Evolutionary conservation across 78 protist species (phyloP).

Genomic region (Creolimax fragrantissima): DNA sequence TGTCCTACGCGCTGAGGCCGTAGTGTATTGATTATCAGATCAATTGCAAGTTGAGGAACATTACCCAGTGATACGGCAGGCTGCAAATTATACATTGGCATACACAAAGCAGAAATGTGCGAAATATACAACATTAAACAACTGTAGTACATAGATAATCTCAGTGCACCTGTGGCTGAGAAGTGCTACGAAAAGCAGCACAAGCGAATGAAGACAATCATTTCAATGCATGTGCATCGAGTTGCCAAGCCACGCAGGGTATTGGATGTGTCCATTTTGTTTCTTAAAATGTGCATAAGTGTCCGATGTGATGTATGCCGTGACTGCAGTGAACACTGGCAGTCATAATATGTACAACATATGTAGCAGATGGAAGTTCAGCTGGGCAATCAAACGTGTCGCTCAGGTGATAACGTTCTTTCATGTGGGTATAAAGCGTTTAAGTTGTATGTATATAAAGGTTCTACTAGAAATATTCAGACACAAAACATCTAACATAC

Average conservation of each 20-base stretch:
- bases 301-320: too few species aligned
- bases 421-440: too few species aligned
- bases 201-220: neutral
- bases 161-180: neutral
- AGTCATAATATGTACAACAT: too few species aligned
- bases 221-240: neutral
- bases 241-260: neutral
- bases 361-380: too few species aligned
- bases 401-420: too few species aligned
- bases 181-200: neutral
- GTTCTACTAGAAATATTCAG: too few species aligned
- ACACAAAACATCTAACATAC: too few species aligned
- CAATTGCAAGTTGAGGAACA: neutral
- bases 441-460: too few species aligned
- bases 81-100: neutral
- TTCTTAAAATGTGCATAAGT: neutral
- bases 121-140: neutral
- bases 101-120: neutral
- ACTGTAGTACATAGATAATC: neutral
- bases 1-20: neutral
- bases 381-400: too few species aligned
- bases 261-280: neutral
- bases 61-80: neutral
- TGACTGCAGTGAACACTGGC: too few species aligned
- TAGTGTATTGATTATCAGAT: neutral